Evolutionary conservation across 352 stramenopile genomes (phyloP).

Genomic region (Phytophthora syringae): DNA sequence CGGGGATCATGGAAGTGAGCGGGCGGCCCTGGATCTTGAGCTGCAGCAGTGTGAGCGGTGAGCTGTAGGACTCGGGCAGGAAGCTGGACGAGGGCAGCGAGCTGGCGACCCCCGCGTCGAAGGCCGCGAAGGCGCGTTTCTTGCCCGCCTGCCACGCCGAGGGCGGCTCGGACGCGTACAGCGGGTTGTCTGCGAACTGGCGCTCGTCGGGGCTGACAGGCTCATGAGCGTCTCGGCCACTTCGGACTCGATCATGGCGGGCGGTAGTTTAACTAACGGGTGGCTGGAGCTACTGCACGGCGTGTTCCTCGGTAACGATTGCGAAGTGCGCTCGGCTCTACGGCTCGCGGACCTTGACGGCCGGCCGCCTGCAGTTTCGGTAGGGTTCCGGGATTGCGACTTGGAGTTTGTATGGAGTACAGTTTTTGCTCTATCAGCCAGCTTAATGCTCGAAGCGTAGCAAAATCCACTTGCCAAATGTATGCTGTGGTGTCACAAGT

Average conservation of each 20-base stretch:
- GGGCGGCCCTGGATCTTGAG: conserved; percentile 68
- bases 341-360: background rate
- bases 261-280: too few relatives aligned
- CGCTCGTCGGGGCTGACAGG: conserved; percentile 78
- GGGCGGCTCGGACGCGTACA: conserved; percentile 61
- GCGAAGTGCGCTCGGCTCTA: conserved; percentile 3
- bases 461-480: too few relatives aligned
- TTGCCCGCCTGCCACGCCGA: conserved; percentile 52
- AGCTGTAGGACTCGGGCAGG: conserved; percentile 36
- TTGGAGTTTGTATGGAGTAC: conserved; percentile 28
- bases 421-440: conserved; percentile 36
- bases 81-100: conserved; percentile 67
- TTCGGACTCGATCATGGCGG: conserved; percentile 71
- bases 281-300: conserved; percentile 14
- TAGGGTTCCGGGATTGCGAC: conserved; percentile 27
- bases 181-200: conserved; percentile 60
- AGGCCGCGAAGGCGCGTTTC: conserved; percentile 59
- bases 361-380: too few relatives aligned
- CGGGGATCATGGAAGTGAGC: conserved; percentile 79
- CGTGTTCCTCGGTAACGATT: conserved; percentile 24
- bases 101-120: conserved; percentile 41
- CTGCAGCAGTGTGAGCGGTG: conserved; percentile 49
- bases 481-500: too few relatives aligned
- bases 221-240: conserved; percentile 84
- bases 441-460: conserved; percentile 7